Conservation (phyloP, 1,139 yeast species). For the Geotrichum restrictum region DNA sequence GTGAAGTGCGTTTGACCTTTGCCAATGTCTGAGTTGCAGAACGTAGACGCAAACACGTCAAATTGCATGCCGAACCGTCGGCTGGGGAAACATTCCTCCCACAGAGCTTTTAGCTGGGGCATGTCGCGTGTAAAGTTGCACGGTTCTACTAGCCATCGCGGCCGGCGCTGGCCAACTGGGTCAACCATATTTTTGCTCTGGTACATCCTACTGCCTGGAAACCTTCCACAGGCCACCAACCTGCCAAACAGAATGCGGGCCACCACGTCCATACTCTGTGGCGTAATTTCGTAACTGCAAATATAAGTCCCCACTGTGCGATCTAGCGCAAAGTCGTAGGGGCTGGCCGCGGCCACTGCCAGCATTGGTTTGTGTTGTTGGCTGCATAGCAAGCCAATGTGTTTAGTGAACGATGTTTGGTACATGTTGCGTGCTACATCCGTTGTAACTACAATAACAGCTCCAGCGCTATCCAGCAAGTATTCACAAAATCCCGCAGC, state of each 20-base stretch:
- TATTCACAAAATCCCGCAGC: constrained; percentile 64
- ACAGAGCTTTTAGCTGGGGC: constrained; percentile 46
- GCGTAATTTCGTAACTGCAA: constrained; percentile 60
- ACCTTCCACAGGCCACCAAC: constrained; percentile 50
- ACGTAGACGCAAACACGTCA: neutral
- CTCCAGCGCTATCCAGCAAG: constrained; percentile 46
- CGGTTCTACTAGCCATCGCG: constrained; percentile 61
- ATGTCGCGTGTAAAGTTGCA: constrained; percentile 54
- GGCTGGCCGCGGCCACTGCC: constrained; percentile 60
- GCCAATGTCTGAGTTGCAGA: neutral
- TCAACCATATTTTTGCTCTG: too few relatives aligned
- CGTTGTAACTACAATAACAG: constrained; percentile 57
- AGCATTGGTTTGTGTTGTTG: constrained; percentile 53
- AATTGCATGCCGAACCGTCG: constrained; percentile 36
- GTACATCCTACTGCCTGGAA: constrained; percentile 49
- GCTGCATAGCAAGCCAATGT: constrained; percentile 54
- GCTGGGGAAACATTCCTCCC: constrained; percentile 34
- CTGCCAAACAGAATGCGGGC: constrained; percentile 57
- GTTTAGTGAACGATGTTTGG: constrained; percentile 62
- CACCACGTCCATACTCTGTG: constrained; percentile 48
- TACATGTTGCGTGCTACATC: constrained; percentile 63
- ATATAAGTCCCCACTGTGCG: constrained; percentile 54
- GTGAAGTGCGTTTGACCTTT: constrained; percentile 47
- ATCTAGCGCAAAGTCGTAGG: constrained; percentile 58
- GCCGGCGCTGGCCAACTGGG: constrained; percentile 13